Evolutionary conservation across 192 early-diverging fungal genomes (phyloP).

Genomic region (Linnemannia zychae): DNA sequence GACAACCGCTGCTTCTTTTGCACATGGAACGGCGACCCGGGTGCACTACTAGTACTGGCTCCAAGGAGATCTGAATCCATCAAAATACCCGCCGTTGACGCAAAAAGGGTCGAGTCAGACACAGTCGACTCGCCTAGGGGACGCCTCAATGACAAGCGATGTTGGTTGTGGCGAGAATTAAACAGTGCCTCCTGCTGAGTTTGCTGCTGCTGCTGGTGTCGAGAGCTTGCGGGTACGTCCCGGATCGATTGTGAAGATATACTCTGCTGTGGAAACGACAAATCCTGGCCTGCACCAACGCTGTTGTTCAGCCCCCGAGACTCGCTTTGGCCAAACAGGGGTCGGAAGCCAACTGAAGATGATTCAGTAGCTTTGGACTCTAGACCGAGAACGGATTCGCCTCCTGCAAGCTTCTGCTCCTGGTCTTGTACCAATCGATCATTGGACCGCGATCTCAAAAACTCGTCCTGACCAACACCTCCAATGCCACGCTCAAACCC

Average conservation of each 20-base stretch:
- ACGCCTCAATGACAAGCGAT: constrained; percentile 16
- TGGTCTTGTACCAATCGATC: background rate
- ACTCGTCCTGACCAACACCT: background rate
- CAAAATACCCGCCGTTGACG: constrained; percentile 18
- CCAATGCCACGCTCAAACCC: constrained; percentile 5
- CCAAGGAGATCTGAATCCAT: constrained; percentile 6
- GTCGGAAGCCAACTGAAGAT: constrained; percentile 34
- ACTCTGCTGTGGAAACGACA: constrained; percentile 3
- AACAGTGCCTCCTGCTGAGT: background rate
- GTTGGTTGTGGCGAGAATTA: constrained; percentile 1
- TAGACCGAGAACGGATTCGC: background rate
- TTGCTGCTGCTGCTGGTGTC: constrained; percentile 21
- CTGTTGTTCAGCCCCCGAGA: constrained; percentile 17
- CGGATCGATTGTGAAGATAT: background rate
- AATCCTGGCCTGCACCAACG: background rate
- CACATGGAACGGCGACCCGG: constrained; percentile 2
- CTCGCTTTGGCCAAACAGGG: constrained; percentile 34
- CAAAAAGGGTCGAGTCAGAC: constrained; percentile 22
- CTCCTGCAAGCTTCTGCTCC: background rate
- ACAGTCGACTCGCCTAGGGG: constrained; percentile 8
- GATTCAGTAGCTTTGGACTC: constrained; percentile 8
- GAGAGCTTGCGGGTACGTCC: background rate
- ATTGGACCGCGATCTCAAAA: constrained; percentile 13
- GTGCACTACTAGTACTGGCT: background rate
- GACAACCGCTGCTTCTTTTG: constrained; percentile 42